phyloP scores from a whole-genome alignment of 257 asterid genomes.

The Cruciata laevipes region DNA sequence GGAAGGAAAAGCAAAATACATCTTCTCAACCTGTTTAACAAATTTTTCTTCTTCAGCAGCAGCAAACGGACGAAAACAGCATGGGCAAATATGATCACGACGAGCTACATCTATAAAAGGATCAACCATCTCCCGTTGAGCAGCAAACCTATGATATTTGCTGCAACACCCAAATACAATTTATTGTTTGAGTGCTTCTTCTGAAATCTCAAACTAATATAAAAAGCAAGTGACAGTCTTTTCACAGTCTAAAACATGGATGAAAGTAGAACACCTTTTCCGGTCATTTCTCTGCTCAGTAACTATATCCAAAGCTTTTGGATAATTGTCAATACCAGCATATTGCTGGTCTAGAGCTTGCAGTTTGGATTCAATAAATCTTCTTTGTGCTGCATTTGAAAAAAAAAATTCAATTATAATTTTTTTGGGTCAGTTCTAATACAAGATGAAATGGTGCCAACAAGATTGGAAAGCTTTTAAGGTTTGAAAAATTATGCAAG shows the following conservation, averaged over 20 bases:
- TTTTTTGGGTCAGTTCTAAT: neutral
- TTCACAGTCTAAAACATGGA: neutral
- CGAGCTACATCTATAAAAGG: constrained; percentile 83
- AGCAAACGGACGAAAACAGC: constrained; percentile 90
- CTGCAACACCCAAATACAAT: constrained; percentile 37
- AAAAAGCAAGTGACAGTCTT: neutral
- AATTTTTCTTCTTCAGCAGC: constrained; percentile 85
- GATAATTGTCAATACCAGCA: constrained; percentile 57
- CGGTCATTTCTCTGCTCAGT: constrained; percentile 58
- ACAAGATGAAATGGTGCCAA: neutral
- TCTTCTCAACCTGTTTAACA: constrained; percentile 56
- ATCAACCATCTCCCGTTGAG: constrained; percentile 67
- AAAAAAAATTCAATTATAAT: constrained; percentile 1
- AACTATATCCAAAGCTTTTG: constrained; percentile 46
- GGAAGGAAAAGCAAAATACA: constrained; percentile 5
- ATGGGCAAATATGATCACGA: constrained; percentile 80
- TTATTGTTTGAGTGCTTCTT: neutral
- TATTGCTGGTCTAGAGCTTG: constrained; percentile 63
- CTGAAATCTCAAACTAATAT: neutral
- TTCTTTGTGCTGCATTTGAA: constrained; percentile 60
- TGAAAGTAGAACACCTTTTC: constrained; percentile 45
- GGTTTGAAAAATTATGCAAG: neutral
- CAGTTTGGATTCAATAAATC: constrained; percentile 69
- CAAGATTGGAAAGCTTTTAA: neutral
- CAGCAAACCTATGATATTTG: constrained; percentile 45